Evolutionary conservation across 805 yeast species (phyloP).

Genomic region (Nematodospora valgi): DNA sequence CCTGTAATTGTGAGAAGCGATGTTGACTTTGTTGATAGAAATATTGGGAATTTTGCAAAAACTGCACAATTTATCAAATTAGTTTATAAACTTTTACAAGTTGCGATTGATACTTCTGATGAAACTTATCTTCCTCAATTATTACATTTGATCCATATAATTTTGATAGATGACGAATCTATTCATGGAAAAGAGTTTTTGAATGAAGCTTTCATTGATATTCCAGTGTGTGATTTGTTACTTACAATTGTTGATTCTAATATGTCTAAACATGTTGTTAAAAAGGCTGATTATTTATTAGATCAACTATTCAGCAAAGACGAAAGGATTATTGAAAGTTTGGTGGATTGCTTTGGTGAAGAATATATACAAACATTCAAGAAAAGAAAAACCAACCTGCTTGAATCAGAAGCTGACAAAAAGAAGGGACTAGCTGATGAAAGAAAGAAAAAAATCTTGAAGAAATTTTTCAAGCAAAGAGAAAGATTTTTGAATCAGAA

Average conservation of each 20-base stretch:
- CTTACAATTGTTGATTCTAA: conserved; percentile 48
- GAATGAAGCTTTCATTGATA: conserved; percentile 45
- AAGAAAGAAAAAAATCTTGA: conserved; percentile 59
- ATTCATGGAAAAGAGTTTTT: conserved; percentile 38
- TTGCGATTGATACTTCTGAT: conserved; percentile 47
- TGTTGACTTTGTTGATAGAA: conserved; percentile 29
- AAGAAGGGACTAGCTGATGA: conserved; percentile 56
- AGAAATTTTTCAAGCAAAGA: conserved; percentile 57
- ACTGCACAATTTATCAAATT: conserved; percentile 53
- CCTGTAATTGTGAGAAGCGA: conserved; percentile 41
- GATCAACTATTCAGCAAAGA: conserved; percentile 50
- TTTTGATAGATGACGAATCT: conserved; percentile 48
- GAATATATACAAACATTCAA: conserved; percentile 49
- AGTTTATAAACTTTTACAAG: conserved; percentile 53
- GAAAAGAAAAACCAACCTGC: conserved; percentile 34
- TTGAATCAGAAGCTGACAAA: conserved; percentile 55
- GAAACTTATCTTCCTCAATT: conserved; percentile 56
- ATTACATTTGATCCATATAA: conserved; percentile 69
- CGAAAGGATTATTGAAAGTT: conserved; percentile 46
- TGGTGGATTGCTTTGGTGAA: conserved; percentile 57
- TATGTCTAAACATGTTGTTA: conserved; percentile 45
- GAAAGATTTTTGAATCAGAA: conserved; percentile 41
- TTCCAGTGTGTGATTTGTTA: conserved; percentile 57
- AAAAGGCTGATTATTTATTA: conserved; percentile 57
- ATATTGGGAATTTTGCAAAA: conserved; percentile 50